phyloP scores from a whole-genome alignment of 352 stramenopile species.

The Phytophthora aleatoria region DNA sequence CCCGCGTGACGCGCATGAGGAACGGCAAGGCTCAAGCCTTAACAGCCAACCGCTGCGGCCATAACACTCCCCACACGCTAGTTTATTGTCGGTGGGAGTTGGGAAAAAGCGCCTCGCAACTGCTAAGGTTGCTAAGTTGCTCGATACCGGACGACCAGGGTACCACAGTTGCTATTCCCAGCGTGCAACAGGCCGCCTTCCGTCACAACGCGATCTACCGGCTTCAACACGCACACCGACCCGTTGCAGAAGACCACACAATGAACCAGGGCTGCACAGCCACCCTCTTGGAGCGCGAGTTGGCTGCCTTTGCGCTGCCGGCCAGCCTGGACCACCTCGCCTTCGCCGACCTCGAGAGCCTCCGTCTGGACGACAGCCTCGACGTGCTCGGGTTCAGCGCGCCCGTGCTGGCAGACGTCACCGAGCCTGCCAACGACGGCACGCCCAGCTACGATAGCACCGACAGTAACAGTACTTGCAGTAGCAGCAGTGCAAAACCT shows the following conservation, averaged over 20 bases:
- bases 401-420: conserved; percentile 16
- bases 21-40: not conserved
- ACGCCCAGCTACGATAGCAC: conserved; percentile 3
- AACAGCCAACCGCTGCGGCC: not conserved
- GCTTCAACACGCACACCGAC: conserved; percentile 22
- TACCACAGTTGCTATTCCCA: not conserved
- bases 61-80: conserved; percentile 1
- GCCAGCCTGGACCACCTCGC: conserved; percentile 15
- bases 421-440: conserved; percentile 5
- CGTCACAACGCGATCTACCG: conserved; percentile 28
- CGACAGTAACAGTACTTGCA: not conserved
- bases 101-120: not conserved
- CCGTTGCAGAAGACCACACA: not conserved
- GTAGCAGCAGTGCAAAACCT: conserved; percentile 2
- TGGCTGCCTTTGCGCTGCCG: conserved; percentile 25
- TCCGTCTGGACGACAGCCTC: conserved; percentile 23
- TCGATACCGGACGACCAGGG: not conserved
- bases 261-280: conserved; percentile 30
- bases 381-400: conserved; percentile 17
- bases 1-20: not conserved
- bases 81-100: conserved; percentile 3
- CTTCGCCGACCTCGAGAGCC: conserved; percentile 16
- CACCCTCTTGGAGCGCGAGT: conserved; percentile 26
- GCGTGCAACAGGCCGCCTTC: conserved; percentile 9
- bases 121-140: not conserved